These are phyloP conservation scores for Capsicum chinense DNA, from an alignment of 257 asterid genomes.

Conservation along the genomic window DNA sequence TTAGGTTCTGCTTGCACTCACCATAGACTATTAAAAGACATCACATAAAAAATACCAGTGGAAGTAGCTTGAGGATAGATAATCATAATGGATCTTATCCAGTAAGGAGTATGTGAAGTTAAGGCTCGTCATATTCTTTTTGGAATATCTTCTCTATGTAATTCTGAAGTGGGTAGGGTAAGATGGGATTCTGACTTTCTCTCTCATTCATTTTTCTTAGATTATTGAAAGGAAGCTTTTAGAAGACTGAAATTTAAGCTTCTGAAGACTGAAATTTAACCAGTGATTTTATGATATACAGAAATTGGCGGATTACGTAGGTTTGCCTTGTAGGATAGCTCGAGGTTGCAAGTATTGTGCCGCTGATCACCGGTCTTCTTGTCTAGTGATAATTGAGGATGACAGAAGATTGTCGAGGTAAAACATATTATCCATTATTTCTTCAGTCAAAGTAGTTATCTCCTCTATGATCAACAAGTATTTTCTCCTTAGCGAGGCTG, in stretches of 20 bases:
- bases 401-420: conserved; percentile 69
- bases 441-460: background rate
- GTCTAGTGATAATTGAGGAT: conserved; percentile 80
- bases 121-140: background rate
- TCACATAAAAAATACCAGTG: background rate
- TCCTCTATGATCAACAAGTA: background rate
- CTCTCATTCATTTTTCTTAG: background rate
- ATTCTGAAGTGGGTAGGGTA: background rate
- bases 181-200: background rate
- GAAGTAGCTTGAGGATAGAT: background rate
- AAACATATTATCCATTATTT: conserved; percentile 6
- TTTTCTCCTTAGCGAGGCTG: background rate
- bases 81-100: conserved; percentile 3
- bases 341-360: conserved; percentile 91
- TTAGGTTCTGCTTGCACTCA: background rate
- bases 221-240: conserved; percentile 19
- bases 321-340: conserved; percentile 97
- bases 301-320: conserved; percentile 96
- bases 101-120: conserved; percentile 3
- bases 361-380: conserved; percentile 90
- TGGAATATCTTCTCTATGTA: background rate
- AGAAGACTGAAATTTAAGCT: conserved; percentile 8
- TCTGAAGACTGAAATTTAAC: conserved; percentile 4
- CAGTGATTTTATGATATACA: conserved; percentile 42
- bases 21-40: background rate